Base-by-base conservation (phyloP, 2,329 filamentous ascomycete genomes). In the Cladophialophora bantiana region DNA sequence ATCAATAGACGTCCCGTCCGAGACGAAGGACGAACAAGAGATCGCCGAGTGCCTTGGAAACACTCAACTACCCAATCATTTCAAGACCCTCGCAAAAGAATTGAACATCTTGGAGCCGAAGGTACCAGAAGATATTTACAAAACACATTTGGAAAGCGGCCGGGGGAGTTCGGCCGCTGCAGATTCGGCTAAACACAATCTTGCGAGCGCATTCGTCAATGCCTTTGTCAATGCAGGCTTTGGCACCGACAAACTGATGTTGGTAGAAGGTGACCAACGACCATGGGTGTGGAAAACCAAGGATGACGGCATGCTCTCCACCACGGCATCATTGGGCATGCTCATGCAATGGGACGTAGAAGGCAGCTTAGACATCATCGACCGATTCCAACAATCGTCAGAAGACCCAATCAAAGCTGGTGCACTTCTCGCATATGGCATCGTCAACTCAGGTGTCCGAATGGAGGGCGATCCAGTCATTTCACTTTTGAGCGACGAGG, bases 211-310 rank as follows among this genome's bases (percentile, higher is more conserved):
- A 3, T 98, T 99, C 73, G 96, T 99, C 71, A 99, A 99, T 76
- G 92, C 91, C 0, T 98, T 99, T 75, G 93, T 95, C 69, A 99
- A 99, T 73, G 94, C 95, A 61, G 95, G 95, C 36, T 99, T 93
- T 74, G 92, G 93, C 52, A 91, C 94, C 65, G 95, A 99, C 79
- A 98, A 97, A 84, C 91, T 99, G 88, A 97, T 99, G 94, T 84
- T 98, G 65, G 90, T 93, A 50, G 90, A 95, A 20, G 90, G 92
- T 66, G 90, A 93, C 70, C 96, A 96, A 82, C 89, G 91, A 74
- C 92, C 90, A 70, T 99, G 95, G 94, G 92, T 99, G 4, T 99
- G 93, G 93, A 99, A 98, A 84, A 98, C 96, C 20, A 99, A 99
- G 81, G 93, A 96, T 50, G 94, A 97, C 75, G 95, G 95, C 70